phyloP scores from a whole-genome alignment of 129 eudicot genomes.

The Rutidosis leptorrhynchoides region DNA sequence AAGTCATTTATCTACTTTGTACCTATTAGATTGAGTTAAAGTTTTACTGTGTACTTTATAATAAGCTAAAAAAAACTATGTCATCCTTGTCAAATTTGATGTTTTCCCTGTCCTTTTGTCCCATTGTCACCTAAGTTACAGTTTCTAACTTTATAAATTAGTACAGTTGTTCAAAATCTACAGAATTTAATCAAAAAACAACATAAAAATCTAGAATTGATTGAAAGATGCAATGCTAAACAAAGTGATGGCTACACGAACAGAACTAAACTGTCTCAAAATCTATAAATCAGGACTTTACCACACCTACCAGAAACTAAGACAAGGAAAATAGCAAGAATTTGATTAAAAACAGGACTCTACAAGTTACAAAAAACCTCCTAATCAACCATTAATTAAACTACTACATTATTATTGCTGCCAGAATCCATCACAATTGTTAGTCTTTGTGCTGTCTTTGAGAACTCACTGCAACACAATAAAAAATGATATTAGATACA shows the following conservation, averaged over 20 bases:
- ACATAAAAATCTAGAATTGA: slow-evolving; percentile 12
- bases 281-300: slow-evolving; percentile 29
- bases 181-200: slow-evolving; percentile 1
- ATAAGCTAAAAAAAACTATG: no score
- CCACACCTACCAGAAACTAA: slow-evolving; percentile 34
- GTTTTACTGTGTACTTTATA: neutral
- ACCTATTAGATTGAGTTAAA: neutral
- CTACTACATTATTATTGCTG: slow-evolving; percentile 44
- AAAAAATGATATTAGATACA: slow-evolving; percentile 3
- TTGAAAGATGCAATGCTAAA: slow-evolving; percentile 7
- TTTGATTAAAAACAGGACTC: slow-evolving; percentile 34
- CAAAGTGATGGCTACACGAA: slow-evolving; percentile 17
- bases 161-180: neutral
- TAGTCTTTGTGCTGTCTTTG: slow-evolving; percentile 64
- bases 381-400: slow-evolving; percentile 37
- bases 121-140: neutral
- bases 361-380: slow-evolving; percentile 41
- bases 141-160: neutral
- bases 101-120: neutral
- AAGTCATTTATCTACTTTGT: no score
- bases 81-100: neutral
- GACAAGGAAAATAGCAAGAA: slow-evolving; percentile 15
- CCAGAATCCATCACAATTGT: slow-evolving; percentile 57
- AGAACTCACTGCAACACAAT: slow-evolving; percentile 53
- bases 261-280: slow-evolving; percentile 20